Conservation (phyloP, 352 stramenopile species). For the Phytophthora constricta region DNA sequence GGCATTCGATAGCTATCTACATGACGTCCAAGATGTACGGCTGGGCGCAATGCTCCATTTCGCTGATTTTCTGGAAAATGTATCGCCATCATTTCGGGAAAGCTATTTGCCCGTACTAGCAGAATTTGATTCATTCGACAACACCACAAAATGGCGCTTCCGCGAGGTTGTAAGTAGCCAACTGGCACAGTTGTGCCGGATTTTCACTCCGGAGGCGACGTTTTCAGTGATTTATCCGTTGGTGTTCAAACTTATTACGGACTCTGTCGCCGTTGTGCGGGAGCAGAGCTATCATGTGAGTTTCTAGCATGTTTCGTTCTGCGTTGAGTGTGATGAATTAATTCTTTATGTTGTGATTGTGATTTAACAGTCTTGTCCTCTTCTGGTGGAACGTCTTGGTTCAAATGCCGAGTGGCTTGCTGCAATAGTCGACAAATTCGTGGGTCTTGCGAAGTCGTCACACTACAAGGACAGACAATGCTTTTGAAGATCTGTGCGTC, state of each 20-base stretch:
- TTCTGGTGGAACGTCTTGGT: constrained; percentile 59
- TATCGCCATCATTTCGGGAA: constrained; percentile 75
- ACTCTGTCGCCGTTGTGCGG: constrained; percentile 75
- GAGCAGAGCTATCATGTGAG: constrained; percentile 71
- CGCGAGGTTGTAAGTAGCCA: constrained; percentile 80
- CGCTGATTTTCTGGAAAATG: constrained; percentile 80
- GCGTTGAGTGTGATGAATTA: constrained; percentile 9
- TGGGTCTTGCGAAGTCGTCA: constrained; percentile 55
- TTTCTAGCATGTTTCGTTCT: constrained; percentile 10
- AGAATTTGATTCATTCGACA: constrained; percentile 68
- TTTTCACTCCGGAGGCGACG: constrained; percentile 73
- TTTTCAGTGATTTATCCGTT: constrained; percentile 83
- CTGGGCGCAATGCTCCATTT: constrained; percentile 88
- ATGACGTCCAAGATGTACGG: constrained; percentile 83
- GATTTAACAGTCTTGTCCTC: constrained; percentile 58
- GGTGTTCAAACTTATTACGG: constrained; percentile 77
- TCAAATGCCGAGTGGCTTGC: constrained; percentile 57
- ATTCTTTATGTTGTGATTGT: constrained; percentile 10
- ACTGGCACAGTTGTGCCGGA: constrained; percentile 69
- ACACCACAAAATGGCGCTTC: constrained; percentile 88
- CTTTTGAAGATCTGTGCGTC: constrained; percentile 70
- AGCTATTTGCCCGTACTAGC: constrained; percentile 82
- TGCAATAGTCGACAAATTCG: constrained; percentile 55
- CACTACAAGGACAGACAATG: constrained; percentile 76
- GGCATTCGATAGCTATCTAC: constrained; percentile 86